Evolutionary conservation across 805 yeast genomes (phyloP), one percentile per base, ranked within the genome.

Genomic region (Yarrowia keelungensis): DNA sequence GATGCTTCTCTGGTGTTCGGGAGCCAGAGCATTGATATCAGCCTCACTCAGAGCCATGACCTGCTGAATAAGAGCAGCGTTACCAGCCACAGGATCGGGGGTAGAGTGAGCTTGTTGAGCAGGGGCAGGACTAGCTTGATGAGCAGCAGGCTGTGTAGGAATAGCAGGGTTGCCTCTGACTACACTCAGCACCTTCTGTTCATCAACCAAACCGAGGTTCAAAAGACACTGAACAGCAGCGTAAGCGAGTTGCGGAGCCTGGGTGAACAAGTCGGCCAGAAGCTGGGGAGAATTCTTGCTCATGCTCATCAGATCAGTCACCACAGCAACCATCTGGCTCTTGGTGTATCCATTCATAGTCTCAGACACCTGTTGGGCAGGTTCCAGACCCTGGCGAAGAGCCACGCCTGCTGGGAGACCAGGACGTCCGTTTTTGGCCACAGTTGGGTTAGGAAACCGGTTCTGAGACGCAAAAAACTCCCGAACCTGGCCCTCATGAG

Each of bases 181-280:
- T 15, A 62, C 39, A 43, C 56, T 38, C 26, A 62, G 12, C 19
- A 62, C 47, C 2, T 14, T 11, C 26, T 47, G 56, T 9, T 62
- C 77, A 36, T 75, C 78, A 5, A 76, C 78, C 43, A 74, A 72
- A 38, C 78, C 81, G 54, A 79, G 76, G 70, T 77, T 79, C 71
- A 88, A 75, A 70, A 91, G 78, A 1, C 88, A 81, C 74, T 93
- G 97, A 2, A 92, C 94, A 38, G 91, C 80, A 0, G 97, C 95
- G 76, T 87, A 92, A 1, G 91, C 80, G 56, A 94, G 80, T 76
- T 94, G 98, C 0, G 98, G 98, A 69, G 87, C 87, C 71, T 85
- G 85, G 36, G 82, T 82, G 16, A 93, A 79, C 42, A 93, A 79
- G 49, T 83, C 84, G 65, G 81, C 83, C 81, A 90, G 87, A 69